Evolutionary conservation across 495 filamentous ascomycete species (phyloP), one percentile per base, ranked within the genome.

Genomic region (Cryomyces minteri): DNA sequence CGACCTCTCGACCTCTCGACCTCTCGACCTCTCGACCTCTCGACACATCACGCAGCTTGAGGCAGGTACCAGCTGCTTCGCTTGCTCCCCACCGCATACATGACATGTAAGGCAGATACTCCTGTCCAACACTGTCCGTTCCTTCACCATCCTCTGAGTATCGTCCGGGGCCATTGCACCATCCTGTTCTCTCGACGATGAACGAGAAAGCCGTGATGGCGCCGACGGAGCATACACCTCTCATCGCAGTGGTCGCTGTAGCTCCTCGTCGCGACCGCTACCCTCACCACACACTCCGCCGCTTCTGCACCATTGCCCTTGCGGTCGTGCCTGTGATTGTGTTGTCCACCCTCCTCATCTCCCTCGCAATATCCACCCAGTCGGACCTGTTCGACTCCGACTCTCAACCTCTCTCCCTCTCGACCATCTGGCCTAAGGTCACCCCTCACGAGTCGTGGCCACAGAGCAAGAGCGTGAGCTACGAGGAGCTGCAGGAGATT

Each of bases 251-350:
- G 28, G 73, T 81, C 38, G 62, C 58, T 28, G 67, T 77, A 12
- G 61, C 54, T 31, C 58, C 64, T 5, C 62, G 60, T 11, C 79
- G 70, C 33, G 72, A 67, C 49, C 75, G 78, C 40, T 85, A 86
- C 54, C 70, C 71, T 14, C 82, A 85, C 57, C 71, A 73, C 52
- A 65, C 68, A 11, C 51, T 86, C 32, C 80, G 82, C 45, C 77
- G 76, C 42, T 74, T 80, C 58, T 90, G 82, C 62, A 85, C 76
- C 43, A 66, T 80, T 42, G 66, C 70, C 11, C 62, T 88, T 8
- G 56, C 66, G 25, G 58, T 65, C 2, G 60, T 76, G 3, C 67
- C 87, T 4, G 47, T 81, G 12, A 59, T 73, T 39, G 60, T 71
- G 42, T 60, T 79, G 39, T 57, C 74, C 29, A 54, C 80, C 38